Evolutionary conservation across 768 basidiomycete genomes (phyloP).

Genomic region (Mycena belliarum): DNA sequence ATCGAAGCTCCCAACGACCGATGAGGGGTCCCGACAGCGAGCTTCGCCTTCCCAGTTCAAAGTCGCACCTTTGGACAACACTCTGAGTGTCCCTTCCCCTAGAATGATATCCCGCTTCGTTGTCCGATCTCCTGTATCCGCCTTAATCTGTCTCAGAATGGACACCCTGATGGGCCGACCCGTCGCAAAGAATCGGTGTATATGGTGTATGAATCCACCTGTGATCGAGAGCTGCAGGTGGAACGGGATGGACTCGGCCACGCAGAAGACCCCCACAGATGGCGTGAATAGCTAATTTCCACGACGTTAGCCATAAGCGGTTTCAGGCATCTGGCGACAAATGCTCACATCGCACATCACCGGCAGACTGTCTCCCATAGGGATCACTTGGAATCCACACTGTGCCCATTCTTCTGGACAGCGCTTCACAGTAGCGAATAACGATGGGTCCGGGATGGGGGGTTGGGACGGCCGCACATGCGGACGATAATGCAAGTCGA

Average conservation of each 20-base stretch:
- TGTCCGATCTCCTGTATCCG: background rate
- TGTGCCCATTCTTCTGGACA: conserved; percentile 13
- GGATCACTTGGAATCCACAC: background rate
- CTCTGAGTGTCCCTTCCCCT: background rate
- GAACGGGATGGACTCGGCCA: background rate
- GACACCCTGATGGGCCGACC: background rate
- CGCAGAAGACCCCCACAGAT: conserved; percentile 1
- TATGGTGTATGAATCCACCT: background rate
- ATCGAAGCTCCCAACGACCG: conserved; percentile 6
- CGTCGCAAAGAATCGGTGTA: background rate
- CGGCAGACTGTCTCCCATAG: background rate
- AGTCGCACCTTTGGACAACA: background rate
- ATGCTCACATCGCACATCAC: conserved; percentile 1
- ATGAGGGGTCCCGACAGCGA: conserved; percentile 2
- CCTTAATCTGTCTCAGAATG: background rate
- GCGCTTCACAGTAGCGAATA: conserved; percentile 2
- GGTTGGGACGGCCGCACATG: conserved; percentile 2
- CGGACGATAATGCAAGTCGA: background rate
- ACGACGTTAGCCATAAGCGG: background rate
- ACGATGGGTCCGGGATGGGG: background rate
- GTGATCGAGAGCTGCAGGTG: conserved; percentile 2
- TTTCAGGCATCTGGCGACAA: no score
- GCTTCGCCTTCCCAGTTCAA: conserved; percentile 7
- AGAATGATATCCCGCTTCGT: background rate
- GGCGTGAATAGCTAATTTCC: conserved; percentile 1